These are phyloP conservation scores for Linum trigynum DNA, from an alignment of 345 rosid species.

Conservation along the genomic window DNA sequence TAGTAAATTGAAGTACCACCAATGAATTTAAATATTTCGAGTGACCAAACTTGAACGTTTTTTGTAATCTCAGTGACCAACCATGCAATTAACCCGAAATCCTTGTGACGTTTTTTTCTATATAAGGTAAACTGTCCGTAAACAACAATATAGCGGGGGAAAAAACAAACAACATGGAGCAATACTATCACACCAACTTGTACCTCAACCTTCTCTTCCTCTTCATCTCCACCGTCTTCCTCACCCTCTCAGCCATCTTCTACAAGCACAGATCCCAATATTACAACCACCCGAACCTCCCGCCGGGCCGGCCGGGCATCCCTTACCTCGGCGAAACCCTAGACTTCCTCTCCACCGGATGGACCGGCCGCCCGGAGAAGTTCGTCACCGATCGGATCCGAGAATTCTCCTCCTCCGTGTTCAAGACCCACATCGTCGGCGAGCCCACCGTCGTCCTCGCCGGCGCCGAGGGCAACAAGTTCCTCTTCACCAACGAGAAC, in stretches of 20 bases:
- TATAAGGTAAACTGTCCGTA: no score
- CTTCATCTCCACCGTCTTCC: slow-evolving; percentile 15
- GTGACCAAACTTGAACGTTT: no score
- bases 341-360: slow-evolving; percentile 24
- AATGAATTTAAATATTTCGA: no score
- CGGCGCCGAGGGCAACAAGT: slow-evolving; percentile 24
- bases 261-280: slow-evolving; percentile 25
- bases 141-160: no score
- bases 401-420: slow-evolving; percentile 19
- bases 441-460: slow-evolving; percentile 24
- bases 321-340: slow-evolving; percentile 29
- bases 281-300: slow-evolving; percentile 18
- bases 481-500: slow-evolving; percentile 35
- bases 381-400: slow-evolving; percentile 19
- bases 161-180: neutral
- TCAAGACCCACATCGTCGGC: slow-evolving; percentile 26
- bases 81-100: no score
- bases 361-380: slow-evolving; percentile 32
- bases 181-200: neutral
- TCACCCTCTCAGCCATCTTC: slow-evolving; percentile 15
- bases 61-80: no score
- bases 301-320: slow-evolving; percentile 26
- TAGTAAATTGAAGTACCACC: no score
- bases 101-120: no score
- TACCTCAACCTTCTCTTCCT: slow-evolving; percentile 12